Percentiles rank a stretch among this genome's conserved stretches.
Conservation (phyloP, 2,329 filamentous ascomycete genomes). For the Epichloe gansuensis region DNA sequence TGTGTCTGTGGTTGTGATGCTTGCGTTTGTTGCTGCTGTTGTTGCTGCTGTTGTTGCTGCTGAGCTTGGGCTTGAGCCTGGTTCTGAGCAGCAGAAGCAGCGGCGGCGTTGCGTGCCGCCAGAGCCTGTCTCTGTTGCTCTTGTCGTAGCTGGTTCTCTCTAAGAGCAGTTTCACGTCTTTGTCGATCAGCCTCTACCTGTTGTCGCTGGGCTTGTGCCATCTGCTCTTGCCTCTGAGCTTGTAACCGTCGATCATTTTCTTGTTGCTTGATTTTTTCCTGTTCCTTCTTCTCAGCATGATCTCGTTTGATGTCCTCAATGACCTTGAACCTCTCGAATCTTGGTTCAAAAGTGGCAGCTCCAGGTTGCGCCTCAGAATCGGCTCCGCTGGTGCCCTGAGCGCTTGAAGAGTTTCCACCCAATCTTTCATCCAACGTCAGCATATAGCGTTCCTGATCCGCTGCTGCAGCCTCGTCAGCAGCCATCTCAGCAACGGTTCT, state of each 20-base stretch:
- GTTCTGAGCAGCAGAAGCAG: slow-evolving; percentile 15
- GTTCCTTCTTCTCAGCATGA: slow-evolving; percentile 62
- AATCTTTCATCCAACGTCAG: slow-evolving; percentile 79
- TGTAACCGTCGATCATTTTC: slow-evolving; percentile 44
- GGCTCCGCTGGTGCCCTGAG: slow-evolving; percentile 43
- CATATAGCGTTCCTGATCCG: slow-evolving; percentile 85
- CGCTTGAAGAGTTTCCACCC: slow-evolving; percentile 43
- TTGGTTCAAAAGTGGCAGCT: slow-evolving; percentile 63
- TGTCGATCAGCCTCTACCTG: slow-evolving; percentile 31
- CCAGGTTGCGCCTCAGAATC: slow-evolving; percentile 62
- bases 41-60: slow-evolving; percentile 2
- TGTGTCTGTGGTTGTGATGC: slow-evolving; percentile 6
- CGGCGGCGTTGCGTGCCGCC: slow-evolving; percentile 15
- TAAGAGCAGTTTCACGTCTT: slow-evolving; percentile 22
- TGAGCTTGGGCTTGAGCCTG: slow-evolving; percentile 11
- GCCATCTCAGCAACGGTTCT: slow-evolving; percentile 89
- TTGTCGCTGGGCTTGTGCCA: slow-evolving; percentile 32
- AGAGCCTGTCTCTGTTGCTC: slow-evolving; percentile 23
- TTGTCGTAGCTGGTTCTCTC: slow-evolving; percentile 24
- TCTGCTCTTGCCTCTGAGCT: slow-evolving; percentile 29
- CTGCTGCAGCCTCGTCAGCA: slow-evolving; percentile 83
- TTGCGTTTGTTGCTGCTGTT: neutral
- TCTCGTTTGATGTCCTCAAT: slow-evolving; percentile 73
- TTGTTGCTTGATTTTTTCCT: slow-evolving; percentile 57
- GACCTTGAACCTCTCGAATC: slow-evolving; percentile 85